Evolutionary conservation across 805 yeast genomes (phyloP), one percentile per base, ranked within the genome.

Genomic region (Nakazawaea sp.): DNA sequence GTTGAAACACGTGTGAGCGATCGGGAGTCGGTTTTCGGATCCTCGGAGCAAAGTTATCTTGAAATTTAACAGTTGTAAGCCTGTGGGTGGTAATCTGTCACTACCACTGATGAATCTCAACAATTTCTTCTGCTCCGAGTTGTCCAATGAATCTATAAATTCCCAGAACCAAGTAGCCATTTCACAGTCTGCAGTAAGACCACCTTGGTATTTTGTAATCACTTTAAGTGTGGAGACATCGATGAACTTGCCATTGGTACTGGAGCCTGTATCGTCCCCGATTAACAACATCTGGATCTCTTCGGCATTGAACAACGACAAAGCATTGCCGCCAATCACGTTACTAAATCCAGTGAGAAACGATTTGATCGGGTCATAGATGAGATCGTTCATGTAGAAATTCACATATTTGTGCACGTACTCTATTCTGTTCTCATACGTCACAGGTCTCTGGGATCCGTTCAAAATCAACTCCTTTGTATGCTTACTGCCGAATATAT

Each of bases 1-100:
- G 53, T 90, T 92, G 63, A 92, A 90, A 49, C 98, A 90, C 0
- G 97, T 92, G 53, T 90, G 97, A 0, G 97, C 87, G 12, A 81
- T 62, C 0, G 97, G 97, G 13, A 89, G 59, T 33, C 81, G 62
- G 2, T 70, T 64, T 26, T 62, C 54, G 23, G 63, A 66, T 1
- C 44, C 48, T 5, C 58, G 62, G 10, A 62, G 49, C 38, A 72
- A 70, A 12, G 81, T 72, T n/a, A 90, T 72, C 43, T 79, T 79
- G 50, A 92, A 80, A 30, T 68, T 66, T 62, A 90, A 61, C 35
- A 82, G 80, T 21, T 83, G 79, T 20, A 87, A 68, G 0, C 98
- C 98, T 0, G 96, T 85, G 0, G 96, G 95, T 1, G 98, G 97
- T 6, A 92, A 68, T 31, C 96, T 64, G 50, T 87, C 96, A 1